phyloP scores from a whole-genome alignment of 108 stramenopile genomes.

The Aurantiochytrium sp. region DNA sequence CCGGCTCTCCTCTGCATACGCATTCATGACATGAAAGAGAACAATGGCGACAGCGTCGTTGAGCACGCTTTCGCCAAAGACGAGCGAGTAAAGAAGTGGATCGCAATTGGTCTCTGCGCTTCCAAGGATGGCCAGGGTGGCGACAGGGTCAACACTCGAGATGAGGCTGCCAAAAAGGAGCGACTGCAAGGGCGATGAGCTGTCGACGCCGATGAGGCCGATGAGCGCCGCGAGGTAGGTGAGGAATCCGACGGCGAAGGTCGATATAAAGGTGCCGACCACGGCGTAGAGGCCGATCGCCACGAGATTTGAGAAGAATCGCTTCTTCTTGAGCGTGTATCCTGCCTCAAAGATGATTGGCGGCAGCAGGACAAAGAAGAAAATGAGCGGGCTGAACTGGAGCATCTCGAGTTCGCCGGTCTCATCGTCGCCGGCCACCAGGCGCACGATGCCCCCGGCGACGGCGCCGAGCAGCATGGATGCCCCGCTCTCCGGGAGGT shows the following conservation, averaged over 20 bases:
- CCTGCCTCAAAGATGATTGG: slow-evolving; percentile 97
- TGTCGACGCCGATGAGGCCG: slow-evolving; percentile 68
- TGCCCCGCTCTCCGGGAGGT: slow-evolving; percentile 67
- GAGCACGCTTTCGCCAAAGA: slow-evolving; percentile 89
- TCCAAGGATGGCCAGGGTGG: slow-evolving; percentile 85
- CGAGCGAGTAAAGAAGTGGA: slow-evolving; percentile 79
- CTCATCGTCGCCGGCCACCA: slow-evolving; percentile 39
- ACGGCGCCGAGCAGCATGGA: slow-evolving; percentile 66
- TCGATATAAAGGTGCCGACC: slow-evolving; percentile 80
- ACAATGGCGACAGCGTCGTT: slow-evolving; percentile 98
- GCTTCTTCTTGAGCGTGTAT: slow-evolving; percentile 66
- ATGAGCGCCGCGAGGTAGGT: slow-evolving; percentile 60
- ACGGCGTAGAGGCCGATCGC: slow-evolving; percentile 85
- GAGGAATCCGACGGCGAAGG: slow-evolving; percentile 81
- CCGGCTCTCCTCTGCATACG: slow-evolving; percentile 49
- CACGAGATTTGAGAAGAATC: slow-evolving; percentile 87
- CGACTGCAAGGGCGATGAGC: slow-evolving; percentile 82
- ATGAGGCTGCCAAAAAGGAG: slow-evolving; percentile 89
- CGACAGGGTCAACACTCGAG: slow-evolving; percentile 89
- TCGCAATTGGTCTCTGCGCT: slow-evolving; percentile 67
- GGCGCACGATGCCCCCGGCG: slow-evolving; percentile 62
- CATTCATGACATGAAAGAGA: slow-evolving; percentile 81
- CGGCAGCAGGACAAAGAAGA: slow-evolving; percentile 89
- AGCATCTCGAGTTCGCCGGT: slow-evolving; percentile 51
- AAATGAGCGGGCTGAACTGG: slow-evolving; percentile 76